phyloP scores from a whole-genome alignment of 495 filamentous ascomycete genomes.

The Annulohypoxylon stygium region DNA sequence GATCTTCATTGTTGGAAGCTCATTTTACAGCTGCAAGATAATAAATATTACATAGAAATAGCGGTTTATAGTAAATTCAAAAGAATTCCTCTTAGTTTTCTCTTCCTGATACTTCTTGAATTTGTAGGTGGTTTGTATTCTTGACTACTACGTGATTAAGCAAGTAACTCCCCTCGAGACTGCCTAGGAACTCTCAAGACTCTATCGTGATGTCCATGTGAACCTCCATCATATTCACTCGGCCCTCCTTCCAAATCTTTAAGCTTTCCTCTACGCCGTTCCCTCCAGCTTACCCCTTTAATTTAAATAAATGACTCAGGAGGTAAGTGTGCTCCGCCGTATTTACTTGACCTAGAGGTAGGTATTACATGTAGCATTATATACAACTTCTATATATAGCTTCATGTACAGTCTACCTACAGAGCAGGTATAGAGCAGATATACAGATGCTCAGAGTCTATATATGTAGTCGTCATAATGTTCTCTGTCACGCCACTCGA shows the following conservation, averaged over 20 bases:
- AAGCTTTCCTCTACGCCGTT: neutral
- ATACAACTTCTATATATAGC: neutral
- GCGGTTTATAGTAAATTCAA: too few species aligned
- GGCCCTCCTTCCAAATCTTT: neutral
- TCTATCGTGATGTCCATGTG: neutral
- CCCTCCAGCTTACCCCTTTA: neutral
- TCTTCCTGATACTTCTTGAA: too few species aligned
- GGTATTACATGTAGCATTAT: neutral
- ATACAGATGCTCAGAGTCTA: neutral
- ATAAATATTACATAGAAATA: too few species aligned
- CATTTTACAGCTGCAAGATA: too few species aligned
- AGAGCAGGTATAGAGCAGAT: conserved; percentile 6
- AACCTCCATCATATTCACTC: neutral
- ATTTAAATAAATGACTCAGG: neutral
- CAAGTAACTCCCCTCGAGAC: neutral
- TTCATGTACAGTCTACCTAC: neutral
- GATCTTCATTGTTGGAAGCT: too few species aligned
- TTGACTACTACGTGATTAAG: too few species aligned
- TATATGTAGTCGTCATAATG: neutral
- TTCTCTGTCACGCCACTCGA: neutral
- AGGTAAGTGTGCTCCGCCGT: neutral
- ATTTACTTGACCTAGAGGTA: neutral
- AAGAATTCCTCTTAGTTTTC: too few species aligned
- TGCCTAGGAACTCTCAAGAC: neutral
- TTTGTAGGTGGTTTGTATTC: too few species aligned